Conservation (phyloP, 345 rosid genomes). For the Melaleuca quinquenervia region DNA sequence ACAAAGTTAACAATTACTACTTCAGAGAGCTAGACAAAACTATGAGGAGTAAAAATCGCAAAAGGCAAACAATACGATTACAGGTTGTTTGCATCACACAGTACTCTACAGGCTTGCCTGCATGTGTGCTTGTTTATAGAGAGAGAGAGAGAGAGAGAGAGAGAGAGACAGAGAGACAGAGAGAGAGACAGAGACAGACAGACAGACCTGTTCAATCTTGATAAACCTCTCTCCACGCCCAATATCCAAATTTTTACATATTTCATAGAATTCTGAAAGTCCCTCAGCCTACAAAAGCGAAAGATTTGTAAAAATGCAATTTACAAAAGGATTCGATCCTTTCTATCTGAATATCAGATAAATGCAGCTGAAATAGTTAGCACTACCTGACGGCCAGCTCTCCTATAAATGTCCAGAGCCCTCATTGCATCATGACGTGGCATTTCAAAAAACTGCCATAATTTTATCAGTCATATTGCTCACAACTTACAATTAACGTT, state of each 20-base stretch:
- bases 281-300: slow-evolving; percentile 61
- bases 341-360: neutral
- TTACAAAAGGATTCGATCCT: neutral
- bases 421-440: slow-evolving; percentile 71
- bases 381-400: slow-evolving; percentile 84
- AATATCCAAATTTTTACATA: slow-evolving; percentile 74
- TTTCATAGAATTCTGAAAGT: slow-evolving; percentile 89
- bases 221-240: slow-evolving; percentile 77
- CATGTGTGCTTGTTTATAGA: neutral
- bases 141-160: neutral
- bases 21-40: neutral
- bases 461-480: neutral
- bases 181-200: neutral
- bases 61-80: neutral
- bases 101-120: neutral
- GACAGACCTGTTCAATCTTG: slow-evolving; percentile 88
- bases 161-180: neutral
- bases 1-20: neutral
- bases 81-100: neutral
- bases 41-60: neutral
- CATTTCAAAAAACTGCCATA: slow-evolving; percentile 95
- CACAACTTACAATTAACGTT: neutral
- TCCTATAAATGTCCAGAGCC: slow-evolving; percentile 76
- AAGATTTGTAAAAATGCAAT: neutral
- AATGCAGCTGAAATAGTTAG: neutral